These are phyloP conservation scores for Zea mays DNA, from an alignment of 176 grass and related monocot genomes.

Conservation along the genomic window DNA sequence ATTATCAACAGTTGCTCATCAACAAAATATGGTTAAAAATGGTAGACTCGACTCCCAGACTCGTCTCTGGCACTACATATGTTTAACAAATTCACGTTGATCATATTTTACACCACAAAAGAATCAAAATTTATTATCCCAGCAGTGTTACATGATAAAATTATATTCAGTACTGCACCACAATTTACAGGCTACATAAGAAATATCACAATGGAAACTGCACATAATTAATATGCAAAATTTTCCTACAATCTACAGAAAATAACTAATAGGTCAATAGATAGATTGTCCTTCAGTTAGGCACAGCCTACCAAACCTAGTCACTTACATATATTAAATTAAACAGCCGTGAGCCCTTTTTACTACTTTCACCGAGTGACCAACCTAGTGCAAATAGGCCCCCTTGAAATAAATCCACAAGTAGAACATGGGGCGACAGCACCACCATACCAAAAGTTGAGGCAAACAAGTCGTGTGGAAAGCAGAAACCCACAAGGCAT, in stretches of 20 bases:
- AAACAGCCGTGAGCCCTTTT: background rate
- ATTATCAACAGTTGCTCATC: background rate
- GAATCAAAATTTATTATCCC: background rate
- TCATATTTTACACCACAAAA: background rate
- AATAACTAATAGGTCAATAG: background rate
- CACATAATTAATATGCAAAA: background rate
- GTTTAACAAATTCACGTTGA: background rate
- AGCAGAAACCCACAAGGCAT: constrained; percentile 23
- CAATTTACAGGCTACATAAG: background rate
- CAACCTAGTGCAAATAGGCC: background rate
- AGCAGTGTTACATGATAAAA: background rate
- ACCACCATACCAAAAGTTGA: constrained; percentile 20
- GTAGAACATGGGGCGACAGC: background rate
- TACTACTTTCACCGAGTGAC: background rate
- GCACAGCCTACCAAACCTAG: constrained; percentile 2
- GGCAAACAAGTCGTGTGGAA: constrained; percentile 33
- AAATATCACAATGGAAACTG: background rate
- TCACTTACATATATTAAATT: background rate
- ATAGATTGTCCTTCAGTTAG: background rate
- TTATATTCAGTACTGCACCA: background rate
- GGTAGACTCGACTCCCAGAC: background rate
- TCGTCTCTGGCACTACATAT: background rate
- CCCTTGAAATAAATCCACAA: constrained; percentile 18
- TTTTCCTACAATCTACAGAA: background rate
- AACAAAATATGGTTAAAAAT: constrained; percentile 11